These are phyloP conservation scores for Pseudocercospora vitis DNA, from an alignment of 2,329 filamentous ascomycete species.

Conservation along the genomic window DNA sequence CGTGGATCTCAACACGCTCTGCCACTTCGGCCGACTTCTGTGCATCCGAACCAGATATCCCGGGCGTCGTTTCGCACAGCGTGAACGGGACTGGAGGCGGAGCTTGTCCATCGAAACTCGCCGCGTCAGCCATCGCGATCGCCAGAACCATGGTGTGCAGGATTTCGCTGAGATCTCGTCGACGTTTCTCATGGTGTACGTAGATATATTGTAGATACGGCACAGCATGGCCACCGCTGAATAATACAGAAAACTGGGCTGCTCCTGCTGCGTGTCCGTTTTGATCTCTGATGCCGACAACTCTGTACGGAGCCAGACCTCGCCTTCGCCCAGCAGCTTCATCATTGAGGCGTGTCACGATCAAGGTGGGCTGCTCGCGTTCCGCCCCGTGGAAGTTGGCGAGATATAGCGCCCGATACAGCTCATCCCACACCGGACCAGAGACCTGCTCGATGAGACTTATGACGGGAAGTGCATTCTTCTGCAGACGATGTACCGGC, in stretches of 20 bases:
- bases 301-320: slow-evolving; percentile 22
- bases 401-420: slow-evolving; percentile 24
- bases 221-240: slow-evolving; percentile 19
- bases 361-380: slow-evolving; percentile 25
- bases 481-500: slow-evolving; percentile 10
- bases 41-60: slow-evolving; percentile 8
- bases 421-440: slow-evolving; percentile 12
- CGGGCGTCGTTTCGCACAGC: slow-evolving; percentile 28
- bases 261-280: slow-evolving; percentile 23
- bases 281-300: slow-evolving; percentile 26
- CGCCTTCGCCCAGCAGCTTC: slow-evolving; percentile 18
- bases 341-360: slow-evolving; percentile 22
- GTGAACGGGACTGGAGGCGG: slow-evolving; percentile 24
- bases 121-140: slow-evolving; percentile 25
- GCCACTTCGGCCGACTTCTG: slow-evolving; percentile 11
- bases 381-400: slow-evolving; percentile 25
- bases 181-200: slow-evolving; percentile 22
- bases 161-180: slow-evolving; percentile 27
- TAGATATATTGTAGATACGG: slow-evolving; percentile 33
- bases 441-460: slow-evolving; percentile 26
- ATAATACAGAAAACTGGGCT: slow-evolving; percentile 30
- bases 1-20: slow-evolving; percentile 22
- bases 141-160: slow-evolving; percentile 28
- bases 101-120: neutral
- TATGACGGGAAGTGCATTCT: slow-evolving; percentile 24